These are phyloP conservation scores for Hypoxylon sp. DNA, from an alignment of 2,329 filamentous ascomycete species.

Conservation along the genomic window DNA sequence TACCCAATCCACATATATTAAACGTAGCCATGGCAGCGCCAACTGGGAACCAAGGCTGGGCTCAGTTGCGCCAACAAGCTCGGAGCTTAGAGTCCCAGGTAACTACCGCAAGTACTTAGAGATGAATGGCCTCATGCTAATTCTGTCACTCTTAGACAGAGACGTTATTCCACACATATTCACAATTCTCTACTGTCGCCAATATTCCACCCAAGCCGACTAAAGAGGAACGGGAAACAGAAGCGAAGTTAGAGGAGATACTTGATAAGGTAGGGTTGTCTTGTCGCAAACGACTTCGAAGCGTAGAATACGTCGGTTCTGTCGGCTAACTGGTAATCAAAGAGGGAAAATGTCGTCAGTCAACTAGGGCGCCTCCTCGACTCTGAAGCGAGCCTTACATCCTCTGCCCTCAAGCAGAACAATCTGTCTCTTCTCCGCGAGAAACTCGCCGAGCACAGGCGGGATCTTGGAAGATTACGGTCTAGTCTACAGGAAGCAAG, in stretches of 20 bases:
- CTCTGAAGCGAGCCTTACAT: constrained; percentile 87
- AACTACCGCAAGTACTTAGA: constrained; percentile 42
- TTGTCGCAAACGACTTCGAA: neutral
- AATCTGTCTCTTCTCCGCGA: constrained; percentile 93
- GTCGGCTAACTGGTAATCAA: constrained; percentile 41
- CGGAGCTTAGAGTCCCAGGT: constrained; percentile 92
- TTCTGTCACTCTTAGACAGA: constrained; percentile 75
- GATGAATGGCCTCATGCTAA: constrained; percentile 17
- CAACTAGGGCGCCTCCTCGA: constrained; percentile 92
- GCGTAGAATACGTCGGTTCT: constrained; percentile 23
- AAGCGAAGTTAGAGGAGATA: constrained; percentile 86
- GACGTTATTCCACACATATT: constrained; percentile 85
- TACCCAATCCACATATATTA: constrained; percentile 23
- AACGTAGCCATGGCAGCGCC: constrained; percentile 64
- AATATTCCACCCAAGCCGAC: constrained; percentile 87
- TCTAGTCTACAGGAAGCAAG: constrained; percentile 82
- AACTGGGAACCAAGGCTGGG: constrained; percentile 80
- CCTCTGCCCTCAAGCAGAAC: constrained; percentile 96
- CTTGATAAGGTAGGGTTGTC: constrained; percentile 77
- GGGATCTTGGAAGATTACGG: constrained; percentile 83
- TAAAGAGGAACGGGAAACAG: constrained; percentile 85
- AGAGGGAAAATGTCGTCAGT: constrained; percentile 86
- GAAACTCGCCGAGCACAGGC: constrained; percentile 87
- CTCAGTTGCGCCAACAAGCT: constrained; percentile 93
- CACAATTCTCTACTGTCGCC: constrained; percentile 86